Evolutionary conservation across 1,284 basidiomycete species (phyloP).

Genomic region (Cryptococcus sp.): DNA sequence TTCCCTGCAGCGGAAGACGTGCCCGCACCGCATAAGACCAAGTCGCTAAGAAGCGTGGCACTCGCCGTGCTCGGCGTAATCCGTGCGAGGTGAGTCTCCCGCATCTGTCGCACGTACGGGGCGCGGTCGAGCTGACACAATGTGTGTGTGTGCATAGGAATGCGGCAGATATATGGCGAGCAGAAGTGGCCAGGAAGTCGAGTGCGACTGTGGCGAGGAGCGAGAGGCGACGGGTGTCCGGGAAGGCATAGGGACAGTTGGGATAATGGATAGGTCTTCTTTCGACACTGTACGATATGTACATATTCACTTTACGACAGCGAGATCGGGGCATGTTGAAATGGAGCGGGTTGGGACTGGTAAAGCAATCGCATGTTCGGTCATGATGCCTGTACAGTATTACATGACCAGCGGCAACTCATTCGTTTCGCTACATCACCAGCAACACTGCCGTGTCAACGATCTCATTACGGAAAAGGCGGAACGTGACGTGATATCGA

Average conservation of each 20-base stretch:
- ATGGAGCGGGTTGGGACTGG: no score
- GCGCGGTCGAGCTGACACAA: not conserved
- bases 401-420: no score
- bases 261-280: no score
- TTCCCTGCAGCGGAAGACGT: slow-evolving; percentile 52
- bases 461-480: no score
- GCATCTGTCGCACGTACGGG: not conserved
- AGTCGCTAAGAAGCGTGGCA: slow-evolving; percentile 60
- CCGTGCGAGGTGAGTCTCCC: slow-evolving; percentile 61
- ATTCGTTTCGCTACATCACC: no score
- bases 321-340: no score
- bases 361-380: no score
- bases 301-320: no score
- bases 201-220: slow-evolving; percentile 9
- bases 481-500: no score
- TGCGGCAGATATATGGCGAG: slow-evolving; percentile 26
- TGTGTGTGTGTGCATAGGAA: slow-evolving; percentile 15
- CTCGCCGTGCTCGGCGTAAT: slow-evolving; percentile 63
- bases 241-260: not conserved
- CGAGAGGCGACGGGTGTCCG: slow-evolving; percentile 20
- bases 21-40: slow-evolving; percentile 45
- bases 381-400: no score
- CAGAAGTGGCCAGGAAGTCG: slow-evolving; percentile 22
- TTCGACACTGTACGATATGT: no score
- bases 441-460: no score